A percentile compares a stretch with the other conserved stretches of the same genome.
These are phyloP conservation scores for Heteromeles arbutifolia DNA, from an alignment of 306 rosid genomes.

Conservation along the genomic window DNA sequence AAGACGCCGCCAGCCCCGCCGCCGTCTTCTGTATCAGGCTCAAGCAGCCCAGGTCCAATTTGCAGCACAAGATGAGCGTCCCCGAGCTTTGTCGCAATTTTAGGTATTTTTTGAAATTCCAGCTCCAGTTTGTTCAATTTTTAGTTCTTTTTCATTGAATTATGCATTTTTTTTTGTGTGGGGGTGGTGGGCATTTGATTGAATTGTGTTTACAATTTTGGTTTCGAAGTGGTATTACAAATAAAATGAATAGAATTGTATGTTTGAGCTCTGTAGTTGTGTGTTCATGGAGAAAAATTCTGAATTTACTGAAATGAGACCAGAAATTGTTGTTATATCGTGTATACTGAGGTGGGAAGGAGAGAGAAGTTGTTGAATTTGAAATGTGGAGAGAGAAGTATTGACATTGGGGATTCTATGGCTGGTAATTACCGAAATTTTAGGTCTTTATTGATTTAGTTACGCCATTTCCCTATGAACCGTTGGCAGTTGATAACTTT, in stretches of 20 bases:
- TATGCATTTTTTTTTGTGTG: neutral
- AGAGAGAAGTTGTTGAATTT: neutral
- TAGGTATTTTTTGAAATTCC: conserved; percentile 38
- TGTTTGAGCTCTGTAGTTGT: neutral
- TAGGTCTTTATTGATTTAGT: neutral
- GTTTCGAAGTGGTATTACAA: neutral
- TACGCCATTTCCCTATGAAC: neutral
- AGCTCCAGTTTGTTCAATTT: conserved; percentile 4
- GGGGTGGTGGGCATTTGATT: neutral
- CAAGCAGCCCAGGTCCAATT: conserved; percentile 60
- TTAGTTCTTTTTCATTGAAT: neutral
- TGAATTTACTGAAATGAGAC: neutral
- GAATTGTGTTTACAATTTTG: neutral
- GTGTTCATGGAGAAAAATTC: neutral
- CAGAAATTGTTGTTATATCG: neutral
- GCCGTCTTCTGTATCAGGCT: conserved; percentile 73
- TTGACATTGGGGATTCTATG: neutral
- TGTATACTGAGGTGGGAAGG: neutral
- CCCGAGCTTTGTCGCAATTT: conserved; percentile 94
- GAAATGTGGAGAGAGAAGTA: neutral
- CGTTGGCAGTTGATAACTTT: neutral
- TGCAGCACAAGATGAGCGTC: conserved; percentile 78
- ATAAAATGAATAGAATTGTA: neutral
- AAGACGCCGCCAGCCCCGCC: conserved; percentile 51
- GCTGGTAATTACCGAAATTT: neutral